Percentiles rank a stretch among this genome's conserved stretches.
These are phyloP conservation scores for Gilbertella persicaria DNA, from an alignment of 371 early-diverging fungal genomes.

Conservation along the genomic window DNA sequence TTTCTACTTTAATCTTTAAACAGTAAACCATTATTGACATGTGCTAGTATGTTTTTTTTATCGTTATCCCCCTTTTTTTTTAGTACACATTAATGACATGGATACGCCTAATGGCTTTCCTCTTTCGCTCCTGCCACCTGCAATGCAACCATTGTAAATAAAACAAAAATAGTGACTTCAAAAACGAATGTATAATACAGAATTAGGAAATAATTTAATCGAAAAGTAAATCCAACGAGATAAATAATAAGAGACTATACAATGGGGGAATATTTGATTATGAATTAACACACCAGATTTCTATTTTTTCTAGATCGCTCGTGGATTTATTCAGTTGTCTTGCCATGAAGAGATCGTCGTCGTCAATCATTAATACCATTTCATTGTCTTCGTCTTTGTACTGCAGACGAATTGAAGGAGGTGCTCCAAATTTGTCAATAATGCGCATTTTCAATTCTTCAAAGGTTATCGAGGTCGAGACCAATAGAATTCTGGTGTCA, in stretches of 20 bases:
- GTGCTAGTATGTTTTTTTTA: no score
- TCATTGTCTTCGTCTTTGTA: constrained; percentile 91
- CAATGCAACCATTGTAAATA: no score
- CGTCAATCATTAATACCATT: constrained; percentile 85
- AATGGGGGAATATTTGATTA: background rate
- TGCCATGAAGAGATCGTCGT: constrained; percentile 90
- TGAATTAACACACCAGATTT: constrained; percentile 60
- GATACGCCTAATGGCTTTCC: no score
- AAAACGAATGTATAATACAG: background rate
- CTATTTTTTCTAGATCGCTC: constrained; percentile 53
- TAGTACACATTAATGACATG: no score
- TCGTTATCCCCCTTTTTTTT: no score
- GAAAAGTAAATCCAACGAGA: background rate
- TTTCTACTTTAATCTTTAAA: no score
- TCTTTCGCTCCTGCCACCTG: no score
- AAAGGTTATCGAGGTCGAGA: constrained; percentile 59
- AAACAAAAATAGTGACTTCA: no score
- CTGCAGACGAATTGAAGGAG: constrained; percentile 61
- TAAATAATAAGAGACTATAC: constrained; percentile 2
- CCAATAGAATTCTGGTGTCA: constrained; percentile 74
- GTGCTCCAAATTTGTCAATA: constrained; percentile 65
- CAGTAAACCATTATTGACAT: no score
- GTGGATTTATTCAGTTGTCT: constrained; percentile 58
- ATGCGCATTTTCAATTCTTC: constrained; percentile 63
- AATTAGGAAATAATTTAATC: background rate